Base-by-base conservation (phyloP, 495 filamentous ascomycete species). In the Xylaria acuta region DNA sequence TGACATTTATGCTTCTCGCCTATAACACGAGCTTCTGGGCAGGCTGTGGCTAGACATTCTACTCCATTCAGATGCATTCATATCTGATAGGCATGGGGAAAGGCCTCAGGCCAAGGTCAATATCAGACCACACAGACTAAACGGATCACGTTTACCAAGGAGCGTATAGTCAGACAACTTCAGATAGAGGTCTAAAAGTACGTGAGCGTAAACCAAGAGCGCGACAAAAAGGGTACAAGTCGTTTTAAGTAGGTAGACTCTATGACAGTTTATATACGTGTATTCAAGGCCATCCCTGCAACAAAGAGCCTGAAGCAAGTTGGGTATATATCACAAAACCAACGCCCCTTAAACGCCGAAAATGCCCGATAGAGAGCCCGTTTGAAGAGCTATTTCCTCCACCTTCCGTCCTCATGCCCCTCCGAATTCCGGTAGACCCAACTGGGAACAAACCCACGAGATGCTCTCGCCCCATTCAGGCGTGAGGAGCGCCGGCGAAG, bases 391-490 rank as follows among this genome's bases (percentile, higher is more conserved):
- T 27, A 32, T 36, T 47, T 4, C 30, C 20, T 4, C 30, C 20
- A 18, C 36, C n/a, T 22, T 20, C 27, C 25, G 8, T 34, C 18
- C 7, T 70, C 32, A 70, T 38, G 30, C 30, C 6, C 12, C 27
- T 8, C 62, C 43, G 9, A 71, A 67, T 1, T 60, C 30, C 25
- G 70, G 63, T 40, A 72, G 7, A 14, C 56, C 32, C 22, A 73
- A 36, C n/a, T 73, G 64, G 45, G 5, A 9, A 18, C 65, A 69
- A 22, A 68, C 71, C 71, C 71, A 73, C 34, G 64, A 49, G 7
- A 73, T 60, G 18, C 71, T 63, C 54, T 69, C 71, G 3, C 56
- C 64, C 71, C 71, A 73, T 12, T 73, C 64, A 5, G 64, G 54
- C 12, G 45, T 38, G 12, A 73, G 66, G 1, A 67, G 5, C 12